These are phyloP conservation scores for Ganoderma sinense DNA, from an alignment of 1,284 basidiomycete genomes.

Conservation along the genomic window DNA sequence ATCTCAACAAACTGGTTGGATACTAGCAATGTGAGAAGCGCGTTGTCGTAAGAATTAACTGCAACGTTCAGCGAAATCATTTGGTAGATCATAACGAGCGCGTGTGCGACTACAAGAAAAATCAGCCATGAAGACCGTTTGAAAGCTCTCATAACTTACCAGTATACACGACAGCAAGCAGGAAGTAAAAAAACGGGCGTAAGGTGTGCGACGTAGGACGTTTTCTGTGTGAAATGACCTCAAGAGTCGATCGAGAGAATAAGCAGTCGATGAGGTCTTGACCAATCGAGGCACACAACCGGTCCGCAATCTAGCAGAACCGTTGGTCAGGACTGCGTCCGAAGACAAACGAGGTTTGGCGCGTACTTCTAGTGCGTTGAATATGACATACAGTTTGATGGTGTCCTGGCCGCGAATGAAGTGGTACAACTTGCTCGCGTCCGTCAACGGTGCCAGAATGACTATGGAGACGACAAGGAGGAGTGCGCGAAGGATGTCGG, in stretches of 20 bases:
- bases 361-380: slow-evolving; percentile 93
- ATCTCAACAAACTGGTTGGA: slow-evolving; percentile 99
- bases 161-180: slow-evolving; percentile 85
- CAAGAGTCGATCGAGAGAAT: slow-evolving; percentile 92
- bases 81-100: slow-evolving; percentile 97
- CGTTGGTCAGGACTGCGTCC: background rate
- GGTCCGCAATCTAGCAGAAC: slow-evolving; percentile 86
- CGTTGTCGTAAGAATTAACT: slow-evolving; percentile 98
- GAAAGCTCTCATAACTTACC: slow-evolving; percentile 54
- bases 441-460: slow-evolving; percentile 85
- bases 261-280: slow-evolving; percentile 98
- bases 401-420: slow-evolving; percentile 98
- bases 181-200: slow-evolving; percentile 87
- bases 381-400: slow-evolving; percentile 99
- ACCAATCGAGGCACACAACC: slow-evolving; percentile 95
- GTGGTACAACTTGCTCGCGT: slow-evolving; percentile 99
- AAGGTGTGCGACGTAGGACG: slow-evolving; percentile 69
- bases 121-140: background rate
- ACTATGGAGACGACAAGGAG: slow-evolving; percentile 81
- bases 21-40: slow-evolving; percentile 91
- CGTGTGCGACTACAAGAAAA: slow-evolving; percentile 76
- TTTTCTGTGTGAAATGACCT: slow-evolving; percentile 70
- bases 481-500: slow-evolving; percentile 85
- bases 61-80: slow-evolving; percentile 96
- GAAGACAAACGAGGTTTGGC: background rate